Evolutionary conservation across 768 basidiomycete genomes (phyloP), one percentile per base, ranked within the genome.

Genomic region (Gelatoporia subvermispora): DNA sequence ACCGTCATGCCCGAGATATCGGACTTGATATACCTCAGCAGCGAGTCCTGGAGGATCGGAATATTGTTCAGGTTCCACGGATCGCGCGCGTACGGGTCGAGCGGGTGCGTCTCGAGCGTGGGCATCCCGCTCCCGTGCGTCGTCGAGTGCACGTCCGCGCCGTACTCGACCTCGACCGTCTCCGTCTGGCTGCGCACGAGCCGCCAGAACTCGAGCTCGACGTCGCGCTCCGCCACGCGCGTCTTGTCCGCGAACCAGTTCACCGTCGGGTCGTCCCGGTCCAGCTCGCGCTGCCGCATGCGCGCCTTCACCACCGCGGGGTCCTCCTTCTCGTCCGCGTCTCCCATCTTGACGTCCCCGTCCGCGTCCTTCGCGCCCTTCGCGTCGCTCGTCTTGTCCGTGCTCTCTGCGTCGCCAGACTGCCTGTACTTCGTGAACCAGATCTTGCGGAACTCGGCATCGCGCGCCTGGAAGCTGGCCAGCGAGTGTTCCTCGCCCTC

Each of bases 1-100:
- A 97, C 92, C 2, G 95, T 98, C 95, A 99, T 99, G 13, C 96
- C 96, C 45, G 94, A 97, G 47, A 99, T 96, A 65, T 98, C 94
- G 3, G 93, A 94, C 69, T 97, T 96, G 72, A 99, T 96, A 67
- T 85, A 99, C 11, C 96, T 88, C 28, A 99, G 77, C 10, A 99
- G 79, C 23, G 95, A 98, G 50, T 95, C 91, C 1, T 85, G 77
- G 10, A 95, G 70, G 53, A 98, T 96, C 4, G 96, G 93, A 36
- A 96, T 88, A 60, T 97, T 98, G 69, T 97, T 97, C 58, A 99
- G 69, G 65, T 99, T 99, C 96, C 96, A 99, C 0, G 88, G 82
- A 65, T 98, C 92, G 58, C 82, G 84, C 13, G 95, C 81, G 62
- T 93, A 94, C 1, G 82, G 72, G 54, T 97, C 76, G 21, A 91